phyloP scores from a whole-genome alignment of 225 moss, liverwort and hornwort species.

The Pleurozium schreberi region DNA sequence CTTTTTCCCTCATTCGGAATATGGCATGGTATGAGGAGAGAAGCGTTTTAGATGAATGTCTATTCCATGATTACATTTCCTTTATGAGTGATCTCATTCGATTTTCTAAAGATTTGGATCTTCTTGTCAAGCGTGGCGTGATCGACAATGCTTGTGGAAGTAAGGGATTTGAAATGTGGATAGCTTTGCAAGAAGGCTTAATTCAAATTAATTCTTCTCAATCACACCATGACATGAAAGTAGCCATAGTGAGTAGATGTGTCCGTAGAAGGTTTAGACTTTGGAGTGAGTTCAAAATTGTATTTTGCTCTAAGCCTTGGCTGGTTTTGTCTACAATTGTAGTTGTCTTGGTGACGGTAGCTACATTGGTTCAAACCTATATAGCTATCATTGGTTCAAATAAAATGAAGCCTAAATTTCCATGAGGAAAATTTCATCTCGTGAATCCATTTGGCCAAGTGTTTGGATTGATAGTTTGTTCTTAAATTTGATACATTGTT shows the following conservation, averaged over 20 bases:
- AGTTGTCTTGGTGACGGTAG: not conserved
- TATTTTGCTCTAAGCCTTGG: not conserved
- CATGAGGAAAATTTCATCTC: not conserved
- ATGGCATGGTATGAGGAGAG: not conserved
- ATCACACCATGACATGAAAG: not conserved
- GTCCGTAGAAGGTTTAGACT: not conserved
- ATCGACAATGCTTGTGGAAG: not conserved
- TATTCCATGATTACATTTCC: not conserved
- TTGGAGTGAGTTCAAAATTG: not conserved
- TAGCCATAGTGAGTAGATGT: not conserved
- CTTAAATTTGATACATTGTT: rapidly evolving
- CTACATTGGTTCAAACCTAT: not conserved
- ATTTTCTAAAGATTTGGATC: not conserved
- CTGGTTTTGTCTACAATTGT: not conserved
- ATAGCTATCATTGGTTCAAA: not conserved
- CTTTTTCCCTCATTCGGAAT: not conserved
- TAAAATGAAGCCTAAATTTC: not conserved
- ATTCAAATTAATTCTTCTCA: rapidly evolving
- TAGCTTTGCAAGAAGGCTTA: rapidly evolving
- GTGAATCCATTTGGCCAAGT: not conserved
- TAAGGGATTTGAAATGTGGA: not conserved
- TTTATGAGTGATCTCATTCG: not conserved
- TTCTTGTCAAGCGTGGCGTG: not conserved
- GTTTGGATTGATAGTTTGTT: not conserved
- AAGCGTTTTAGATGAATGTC: not conserved